Base-by-base conservation (phyloP, 2,329 filamentous ascomycete genomes). In the Paecilomyces formosus region DNA sequence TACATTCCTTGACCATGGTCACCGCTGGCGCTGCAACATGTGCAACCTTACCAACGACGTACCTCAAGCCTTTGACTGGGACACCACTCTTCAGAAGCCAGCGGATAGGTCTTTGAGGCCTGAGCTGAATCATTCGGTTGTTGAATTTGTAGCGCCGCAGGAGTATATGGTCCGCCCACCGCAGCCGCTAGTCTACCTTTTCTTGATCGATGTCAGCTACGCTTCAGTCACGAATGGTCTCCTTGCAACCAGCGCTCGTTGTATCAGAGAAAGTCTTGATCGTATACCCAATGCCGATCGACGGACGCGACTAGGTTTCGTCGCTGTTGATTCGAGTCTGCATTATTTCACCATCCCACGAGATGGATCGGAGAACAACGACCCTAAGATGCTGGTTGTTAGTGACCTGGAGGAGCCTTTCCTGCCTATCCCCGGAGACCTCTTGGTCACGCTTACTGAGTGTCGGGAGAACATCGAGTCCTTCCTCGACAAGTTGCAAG, bases 21-120 rank as follows among this genome's bases (percentile, higher is more conserved):
- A 99, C 77, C 85, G 94, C 71, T 99, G 94, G 94, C 88, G 93
- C 70, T 99, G 94, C 80, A 99, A 99, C 78, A 97, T 99, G 92
- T 99, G 94, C 76, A 97, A 96, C 75, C 81, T 99, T 64, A 97
- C 92, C 66, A 99, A 99, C 73, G 94, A 99, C 68, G 93, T 97
- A 45, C 94, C 94, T n/a, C 94, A 99, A 76, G 92, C 92, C 39
- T 99, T 99, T 65, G 94, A 99, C 73, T 99, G 94, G 94, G 94
- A 99, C 76, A 88, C 91, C 33, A 88, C 90, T 52, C 82, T 92
- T 57, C 93, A 97, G 76, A 92, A 96, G 79, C 89, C 86, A 56
- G 88, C 95, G 55, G 93, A 99, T 73, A 82, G 94, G 70, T 96
- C 94, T 89, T 88, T 95, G 73, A 84, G 94, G 66, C 84, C 91